Evolutionary conservation across 805 yeast genomes (phyloP), one percentile per base, ranked within the genome.

Genomic region (Nakazawaea molendinolei): DNA sequence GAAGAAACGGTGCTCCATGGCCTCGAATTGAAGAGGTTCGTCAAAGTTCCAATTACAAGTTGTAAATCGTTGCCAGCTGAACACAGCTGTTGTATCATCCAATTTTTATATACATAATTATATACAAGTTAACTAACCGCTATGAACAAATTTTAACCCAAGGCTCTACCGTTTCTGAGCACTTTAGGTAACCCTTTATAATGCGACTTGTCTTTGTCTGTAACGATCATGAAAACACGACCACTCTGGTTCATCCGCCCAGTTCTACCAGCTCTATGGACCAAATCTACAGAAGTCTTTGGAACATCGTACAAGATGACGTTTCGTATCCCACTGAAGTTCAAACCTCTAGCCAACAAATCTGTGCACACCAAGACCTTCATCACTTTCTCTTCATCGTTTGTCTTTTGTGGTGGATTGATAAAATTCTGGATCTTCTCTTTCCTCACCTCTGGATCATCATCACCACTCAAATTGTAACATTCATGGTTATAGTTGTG

Each of bases 211-310:
- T 76, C 81, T 28, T 55, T 57, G 43, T 78, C 77, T 43, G 79
- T 81, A 19, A 81, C 79, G 34, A 90, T 74, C 50, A 92, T 63
- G 44, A 86, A 80, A 2, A 86, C 96, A 42, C 95, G 70, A 10
- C 98, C 98, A 24, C 81, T 69, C 50, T 81, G 86, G 30, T 82
- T 84, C 83, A 89, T 79, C 54, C 98, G 65, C 3, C 96, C 97
- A 0, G 97, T 90, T 60, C 98, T 74, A 1, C 98, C 98, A 1
- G 86, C 81, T 43, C 98, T 67, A 55, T 90, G 97, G 15, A 90
- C 76, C 41, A 90, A 64, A 57, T 90, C 97, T 14, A 86, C 79
- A 0, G 96, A 74, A 12, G 82, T 79, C 36, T 72, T 71, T 5
- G 98, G 98, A 30, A 87, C 74, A 52, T 90, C 97, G 62, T 79